Base-by-base conservation (phyloP, 139 green algal genomes). In the Chlorella sorokiniana region DNA sequence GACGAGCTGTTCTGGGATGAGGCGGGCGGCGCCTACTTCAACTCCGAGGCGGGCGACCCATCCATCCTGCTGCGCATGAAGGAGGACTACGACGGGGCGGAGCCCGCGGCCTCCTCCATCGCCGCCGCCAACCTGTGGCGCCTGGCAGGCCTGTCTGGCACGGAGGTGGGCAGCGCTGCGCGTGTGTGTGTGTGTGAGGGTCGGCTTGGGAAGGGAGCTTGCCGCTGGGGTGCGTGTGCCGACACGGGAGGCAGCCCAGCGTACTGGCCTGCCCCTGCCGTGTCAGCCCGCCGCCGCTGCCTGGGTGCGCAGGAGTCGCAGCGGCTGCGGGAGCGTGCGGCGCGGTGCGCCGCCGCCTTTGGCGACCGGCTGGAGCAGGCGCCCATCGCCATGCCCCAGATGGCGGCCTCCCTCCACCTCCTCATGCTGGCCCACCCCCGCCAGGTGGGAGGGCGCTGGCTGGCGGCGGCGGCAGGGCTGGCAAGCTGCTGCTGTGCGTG, bases 21-120 rank as follows among this genome's bases (percentile, higher is more conserved):
- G 37, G 69, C 25, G 25, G 69, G 41, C 11, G 92, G 93, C 1
- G 93, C 88, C 18, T 97, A 96, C 85, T 97, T 88, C 82, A 86
- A 84, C 78, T 90, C 82, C 3, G 81, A 86, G 0, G 89, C 72
- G 27, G 84, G 81, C 8, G 93, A 97, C 84, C 72, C 83, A 1
- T 82, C 59, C 48, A 90, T 95, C 71, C 71, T 91, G 62, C 78
- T 95, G 83, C 82, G 90, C 42, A 89, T 90, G 83, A 95, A 95
- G 78, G 82, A 88, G 64, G 93, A 97, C 59, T 97, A 97, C 51
- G 94, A 97, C 64, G 93, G 94, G 4, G 95, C 95, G 2, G 95
- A 98, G 83, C 95, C 95, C 11, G 88, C 91, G 10, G 89, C 94
- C 20, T 93, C 87, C 67, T 94, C 88, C 74, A 85, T 96, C 7